Percentiles rank a stretch among this genome's conserved stretches.
These are phyloP conservation scores for Hypericum androsaemum DNA, from an alignment of 345 rosid species.

Conservation along the genomic window DNA sequence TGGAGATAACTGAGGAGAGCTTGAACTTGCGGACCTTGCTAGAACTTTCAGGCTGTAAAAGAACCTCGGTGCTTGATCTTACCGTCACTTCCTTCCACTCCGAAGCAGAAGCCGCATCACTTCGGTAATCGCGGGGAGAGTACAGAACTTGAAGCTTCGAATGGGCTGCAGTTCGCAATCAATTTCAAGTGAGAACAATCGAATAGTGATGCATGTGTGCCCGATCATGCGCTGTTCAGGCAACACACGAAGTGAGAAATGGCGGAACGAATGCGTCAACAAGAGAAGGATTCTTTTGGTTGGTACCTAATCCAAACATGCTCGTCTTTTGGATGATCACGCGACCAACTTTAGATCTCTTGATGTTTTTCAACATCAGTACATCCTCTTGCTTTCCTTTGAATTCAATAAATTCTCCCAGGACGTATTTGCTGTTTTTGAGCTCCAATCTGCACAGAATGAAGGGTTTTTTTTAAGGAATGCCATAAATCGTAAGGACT, in stretches of 20 bases:
- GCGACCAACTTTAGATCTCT: slow-evolving; percentile 69
- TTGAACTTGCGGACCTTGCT: slow-evolving; percentile 57
- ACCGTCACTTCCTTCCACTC: slow-evolving; percentile 72
- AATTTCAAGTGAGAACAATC: not conserved
- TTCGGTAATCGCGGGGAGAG: slow-evolving; percentile 68
- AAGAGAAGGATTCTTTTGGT: slow-evolving; percentile 2
- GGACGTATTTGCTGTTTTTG: slow-evolving; percentile 54
- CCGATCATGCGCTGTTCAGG: no score
- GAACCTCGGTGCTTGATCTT: slow-evolving; percentile 67
- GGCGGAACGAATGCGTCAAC: not conserved
- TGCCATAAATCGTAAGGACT: no score
- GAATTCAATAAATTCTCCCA: slow-evolving; percentile 82
- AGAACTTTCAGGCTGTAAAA: slow-evolving; percentile 55
- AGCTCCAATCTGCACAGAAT: slow-evolving; percentile 63
- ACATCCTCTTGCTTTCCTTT: slow-evolving; percentile 76
- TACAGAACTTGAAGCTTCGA: slow-evolving; percentile 71
- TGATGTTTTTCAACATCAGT: slow-evolving; percentile 43
- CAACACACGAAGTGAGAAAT: no score
- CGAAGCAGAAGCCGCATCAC: slow-evolving; percentile 56
- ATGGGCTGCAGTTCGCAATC: slow-evolving; percentile 42
- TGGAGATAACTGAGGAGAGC: slow-evolving; percentile 57
- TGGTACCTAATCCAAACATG: slow-evolving; percentile 83
- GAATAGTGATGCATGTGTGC: not conserved
- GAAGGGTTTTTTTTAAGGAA: not conserved
- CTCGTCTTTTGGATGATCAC: slow-evolving; percentile 66